These are phyloP conservation scores for Leccinum aurantiacum DNA, from an alignment of 768 basidiomycete species.

Conservation along the genomic window DNA sequence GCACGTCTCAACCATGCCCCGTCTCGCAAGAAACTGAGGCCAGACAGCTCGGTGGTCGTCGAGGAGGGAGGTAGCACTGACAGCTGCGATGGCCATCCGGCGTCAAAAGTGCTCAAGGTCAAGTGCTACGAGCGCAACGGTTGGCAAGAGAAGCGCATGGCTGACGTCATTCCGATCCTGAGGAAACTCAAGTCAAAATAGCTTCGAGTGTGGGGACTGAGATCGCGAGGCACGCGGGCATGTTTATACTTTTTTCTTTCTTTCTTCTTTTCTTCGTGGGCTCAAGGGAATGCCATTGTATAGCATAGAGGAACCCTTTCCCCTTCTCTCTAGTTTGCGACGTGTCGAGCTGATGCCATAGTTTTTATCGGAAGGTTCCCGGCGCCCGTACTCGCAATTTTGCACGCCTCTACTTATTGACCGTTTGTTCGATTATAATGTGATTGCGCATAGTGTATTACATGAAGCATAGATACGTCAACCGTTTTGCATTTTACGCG, in stretches of 20 bases:
- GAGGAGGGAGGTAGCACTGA: neutral
- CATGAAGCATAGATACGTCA: neutral
- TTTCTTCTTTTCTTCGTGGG: neutral
- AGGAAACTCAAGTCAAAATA: constrained; percentile 27
- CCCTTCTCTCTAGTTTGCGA: neutral
- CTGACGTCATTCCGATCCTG: constrained; percentile 32
- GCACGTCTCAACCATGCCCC: neutral
- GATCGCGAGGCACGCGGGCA: neutral
- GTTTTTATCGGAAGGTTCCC: neutral
- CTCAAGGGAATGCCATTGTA: neutral
- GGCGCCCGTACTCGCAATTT: neutral
- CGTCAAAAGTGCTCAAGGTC: constrained; percentile 15
- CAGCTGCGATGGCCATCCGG: neutral
- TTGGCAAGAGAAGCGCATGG: constrained; percentile 27
- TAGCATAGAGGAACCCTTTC: neutral
- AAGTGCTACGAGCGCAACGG: constrained; percentile 8
- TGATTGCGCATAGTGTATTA: constrained; percentile 4
- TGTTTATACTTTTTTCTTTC: neutral
- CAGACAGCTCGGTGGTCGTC: neutral
- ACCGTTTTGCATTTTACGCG: neutral
- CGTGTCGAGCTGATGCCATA: neutral
- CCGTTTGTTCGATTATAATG: neutral
- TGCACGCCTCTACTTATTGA: neutral
- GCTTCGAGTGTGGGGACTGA: neutral
- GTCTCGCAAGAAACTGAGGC: neutral